Conservation (phyloP, 441 rosid species). For the Jatropha podagrica region DNA sequence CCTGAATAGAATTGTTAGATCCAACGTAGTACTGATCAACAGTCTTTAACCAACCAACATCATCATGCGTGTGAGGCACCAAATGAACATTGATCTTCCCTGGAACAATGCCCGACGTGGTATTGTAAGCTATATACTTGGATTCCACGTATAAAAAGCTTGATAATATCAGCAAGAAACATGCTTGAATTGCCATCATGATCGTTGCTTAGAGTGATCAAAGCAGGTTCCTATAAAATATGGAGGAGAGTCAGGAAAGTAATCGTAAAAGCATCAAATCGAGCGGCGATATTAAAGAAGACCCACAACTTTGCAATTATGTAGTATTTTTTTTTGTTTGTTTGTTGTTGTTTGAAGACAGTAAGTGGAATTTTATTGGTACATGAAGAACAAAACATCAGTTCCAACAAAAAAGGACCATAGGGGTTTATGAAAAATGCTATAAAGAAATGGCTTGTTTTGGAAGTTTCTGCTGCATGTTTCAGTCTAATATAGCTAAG, state of each 20-base stretch:
- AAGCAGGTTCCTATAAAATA: neutral
- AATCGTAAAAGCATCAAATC: neutral
- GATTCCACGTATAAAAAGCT: constrained; percentile 51
- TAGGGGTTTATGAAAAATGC: neutral
- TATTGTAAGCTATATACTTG: constrained; percentile 74
- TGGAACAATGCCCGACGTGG: constrained; percentile 64
- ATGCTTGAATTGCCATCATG: constrained; percentile 36
- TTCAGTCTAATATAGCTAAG: neutral
- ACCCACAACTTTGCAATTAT: neutral
- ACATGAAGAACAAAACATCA: constrained; percentile 6
- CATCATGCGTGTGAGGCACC: constrained; percentile 95
- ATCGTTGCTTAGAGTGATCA: neutral
- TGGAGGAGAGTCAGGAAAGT: neutral
- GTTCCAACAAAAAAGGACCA: neutral
- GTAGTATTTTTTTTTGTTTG: neutral
- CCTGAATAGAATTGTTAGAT: constrained; percentile 99
- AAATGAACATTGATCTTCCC: constrained; percentile 92
- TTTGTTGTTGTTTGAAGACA: neutral
- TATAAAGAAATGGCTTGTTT: constrained; percentile 1
- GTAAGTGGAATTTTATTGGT: neutral
- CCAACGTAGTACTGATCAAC: constrained; percentile 98
- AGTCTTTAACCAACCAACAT: constrained; percentile 98
- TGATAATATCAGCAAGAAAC: constrained; percentile 26
- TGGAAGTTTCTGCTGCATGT: neutral
- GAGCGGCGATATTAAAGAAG: neutral